A percentile compares a stretch with the other conserved stretches of the same genome.
These are phyloP conservation scores for Ceratocystis cubensis DNA, from an alignment of 2,329 filamentous ascomycete genomes.

Conservation along the genomic window DNA sequence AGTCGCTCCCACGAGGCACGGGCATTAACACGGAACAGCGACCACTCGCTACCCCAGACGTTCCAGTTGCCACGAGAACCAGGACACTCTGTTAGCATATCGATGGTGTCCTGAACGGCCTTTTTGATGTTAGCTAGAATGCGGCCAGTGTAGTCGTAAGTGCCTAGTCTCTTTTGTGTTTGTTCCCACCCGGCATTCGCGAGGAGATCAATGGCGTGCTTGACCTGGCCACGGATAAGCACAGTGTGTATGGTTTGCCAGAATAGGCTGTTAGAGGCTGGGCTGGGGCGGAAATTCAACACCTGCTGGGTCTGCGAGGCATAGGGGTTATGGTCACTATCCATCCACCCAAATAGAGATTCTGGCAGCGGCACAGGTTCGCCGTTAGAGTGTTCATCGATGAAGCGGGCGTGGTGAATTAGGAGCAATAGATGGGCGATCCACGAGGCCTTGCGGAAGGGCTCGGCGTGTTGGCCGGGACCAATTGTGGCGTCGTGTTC, in stretches of 20 bases:
- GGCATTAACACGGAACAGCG: slow-evolving; percentile 65
- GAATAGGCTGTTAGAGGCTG: slow-evolving; percentile 63
- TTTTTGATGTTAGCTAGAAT: slow-evolving; percentile 68
- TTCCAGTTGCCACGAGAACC: slow-evolving; percentile 64
- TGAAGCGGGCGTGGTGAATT: slow-evolving; percentile 55
- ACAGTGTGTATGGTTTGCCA: slow-evolving; percentile 74
- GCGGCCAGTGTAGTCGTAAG: slow-evolving; percentile 57
- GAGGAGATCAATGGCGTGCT: slow-evolving; percentile 54
- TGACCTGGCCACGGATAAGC: slow-evolving; percentile 62
- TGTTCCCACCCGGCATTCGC: slow-evolving; percentile 65
- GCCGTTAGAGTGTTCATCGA: slow-evolving; percentile 29
- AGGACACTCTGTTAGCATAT: slow-evolving; percentile 62
- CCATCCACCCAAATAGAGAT: slow-evolving; percentile 72
- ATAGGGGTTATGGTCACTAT: slow-evolving; percentile 60
- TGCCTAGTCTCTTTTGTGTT: slow-evolving; percentile 54
- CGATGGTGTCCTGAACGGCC: slow-evolving; percentile 54
- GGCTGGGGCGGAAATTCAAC: slow-evolving; percentile 52
- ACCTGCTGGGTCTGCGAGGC: slow-evolving; percentile 55
- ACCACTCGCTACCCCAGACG: slow-evolving; percentile 69
- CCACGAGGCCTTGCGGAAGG: slow-evolving; percentile 64
- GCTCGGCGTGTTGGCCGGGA: slow-evolving; percentile 46
- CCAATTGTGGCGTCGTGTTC: slow-evolving; percentile 52
- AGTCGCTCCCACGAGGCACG: slow-evolving; percentile 57
- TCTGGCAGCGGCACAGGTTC: slow-evolving; percentile 52
- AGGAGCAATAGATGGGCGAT: slow-evolving; percentile 66